Base-by-base conservation (phyloP, 176 grass and related monocot species). In the Aegilops sharonensis region DNA sequence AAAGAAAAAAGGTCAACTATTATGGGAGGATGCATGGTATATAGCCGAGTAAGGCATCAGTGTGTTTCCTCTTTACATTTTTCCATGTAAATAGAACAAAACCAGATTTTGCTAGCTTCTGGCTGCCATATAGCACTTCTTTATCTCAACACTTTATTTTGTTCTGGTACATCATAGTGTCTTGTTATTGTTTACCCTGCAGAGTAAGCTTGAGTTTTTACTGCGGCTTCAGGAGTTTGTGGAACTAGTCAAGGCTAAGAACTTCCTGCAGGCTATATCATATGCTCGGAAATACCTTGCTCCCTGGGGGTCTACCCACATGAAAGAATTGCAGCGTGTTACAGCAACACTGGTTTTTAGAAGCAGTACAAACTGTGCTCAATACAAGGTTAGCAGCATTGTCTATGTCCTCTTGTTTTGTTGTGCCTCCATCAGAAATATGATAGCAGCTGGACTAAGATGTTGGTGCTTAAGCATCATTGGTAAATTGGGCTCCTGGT, bases 171-270 rank as follows among this genome's bases (percentile, higher is more conserved):
- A 10, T 66, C 74, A 65, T 12, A 47, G 4, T 69, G 35, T 30
- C 25, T 42, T 78, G 45, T 34, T 88, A 8, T 77, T 66, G 65
- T 83, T 34, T 81, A 68, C 37, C 13, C 83, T 94, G 68, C 97
- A 99, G 97, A 97, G 97, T 92, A 99, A 93, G 83, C 89, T 99
- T 9, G 97, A 99, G 90, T 97, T 99, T 80, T 85, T 91, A 50
- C 71, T 99, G 67, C 94, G 97, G 85, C 92, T 97, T 91, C 97
- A 99, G 79, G 97, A 99, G 68, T 99, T 99, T 81, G 93, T 99
- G 82, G 97, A 99, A 72, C 89, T 99, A 56, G 88, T 94, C 68
- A 94, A 91, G 93, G 87, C 83, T 54, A 91, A 90, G 66, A 89
- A 97, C 80, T 91, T 64, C 63, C 86, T 94, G 71, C 87, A 84